A percentile compares a stretch with the other conserved stretches of the same genome.
Conservation (phyloP, 2,329 filamentous ascomycete species). For the Pseudogymnoascus sp. region DNA sequence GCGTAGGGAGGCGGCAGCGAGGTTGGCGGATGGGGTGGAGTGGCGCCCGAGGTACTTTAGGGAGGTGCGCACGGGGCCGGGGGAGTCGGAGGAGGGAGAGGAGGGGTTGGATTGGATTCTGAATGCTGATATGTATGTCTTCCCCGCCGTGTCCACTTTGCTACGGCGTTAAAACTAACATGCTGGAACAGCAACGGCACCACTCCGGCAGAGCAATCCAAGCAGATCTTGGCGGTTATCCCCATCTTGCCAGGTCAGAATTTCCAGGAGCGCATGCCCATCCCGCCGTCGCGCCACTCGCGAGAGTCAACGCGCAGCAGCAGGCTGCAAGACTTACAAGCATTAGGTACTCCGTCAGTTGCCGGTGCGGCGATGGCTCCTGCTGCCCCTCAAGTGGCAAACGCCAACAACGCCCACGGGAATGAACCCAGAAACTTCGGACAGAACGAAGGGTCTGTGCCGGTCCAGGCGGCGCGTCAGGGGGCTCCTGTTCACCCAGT, state of each 20-base stretch:
- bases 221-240: constrained; percentile 81
- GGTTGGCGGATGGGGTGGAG: constrained; percentile 69
- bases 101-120: constrained; percentile 95
- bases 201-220: constrained; percentile 59
- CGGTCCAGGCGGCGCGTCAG: not conserved
- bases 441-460: constrained; percentile 30
- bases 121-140: constrained; percentile 67
- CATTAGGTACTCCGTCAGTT: not conserved
- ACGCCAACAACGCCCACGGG: constrained; percentile 6
- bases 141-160: not conserved
- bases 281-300: constrained; percentile 33
- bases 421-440: constrained; percentile 52
- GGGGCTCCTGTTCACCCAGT: not conserved
- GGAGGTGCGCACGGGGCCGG: constrained; percentile 59
- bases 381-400: not conserved
- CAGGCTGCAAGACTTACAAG: constrained; percentile 17
- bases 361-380: not conserved
- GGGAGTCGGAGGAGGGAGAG: constrained; percentile 68
- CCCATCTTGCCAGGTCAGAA: constrained; percentile 76
- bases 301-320: constrained; percentile 14
- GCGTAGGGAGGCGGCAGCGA: constrained; percentile 74
- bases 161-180: not conserved
- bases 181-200: constrained; percentile 45
- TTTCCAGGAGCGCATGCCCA: constrained; percentile 43
- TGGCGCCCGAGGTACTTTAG: constrained; percentile 88